These are phyloP conservation scores for Clarireedia sp. DNA, from an alignment of 2,329 filamentous ascomycete species.

Conservation along the genomic window DNA sequence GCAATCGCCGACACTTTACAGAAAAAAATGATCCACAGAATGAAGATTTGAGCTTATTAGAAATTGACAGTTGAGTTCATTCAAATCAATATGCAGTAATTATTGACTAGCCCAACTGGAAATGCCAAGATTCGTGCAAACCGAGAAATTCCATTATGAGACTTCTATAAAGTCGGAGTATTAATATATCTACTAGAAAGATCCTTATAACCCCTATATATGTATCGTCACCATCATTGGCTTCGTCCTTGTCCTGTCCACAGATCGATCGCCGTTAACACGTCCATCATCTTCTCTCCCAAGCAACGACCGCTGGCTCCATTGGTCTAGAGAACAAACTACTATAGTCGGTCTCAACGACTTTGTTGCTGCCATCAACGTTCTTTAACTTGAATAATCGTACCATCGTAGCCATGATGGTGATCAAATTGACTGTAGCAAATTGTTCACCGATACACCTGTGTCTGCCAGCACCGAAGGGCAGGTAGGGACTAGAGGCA, in stretches of 20 bases:
- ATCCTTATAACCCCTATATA: conserved; percentile 14
- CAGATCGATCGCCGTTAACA: neutral
- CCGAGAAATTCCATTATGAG: too few relatives aligned
- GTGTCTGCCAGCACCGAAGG: conserved; percentile 88
- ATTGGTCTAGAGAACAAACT: conserved; percentile 68
- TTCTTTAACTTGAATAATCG: conserved; percentile 75
- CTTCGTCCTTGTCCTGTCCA: neutral
- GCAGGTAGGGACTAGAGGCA: conserved; percentile 79
- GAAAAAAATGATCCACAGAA: too few relatives aligned
- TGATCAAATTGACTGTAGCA: conserved; percentile 84
- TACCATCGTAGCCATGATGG: conserved; percentile 71
- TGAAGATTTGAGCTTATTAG: too few relatives aligned
- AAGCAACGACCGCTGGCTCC: conserved; percentile 63
- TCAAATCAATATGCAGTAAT: too few relatives aligned
- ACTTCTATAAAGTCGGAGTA: neutral
- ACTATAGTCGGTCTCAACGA: conserved; percentile 61
- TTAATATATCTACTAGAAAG: neutral
- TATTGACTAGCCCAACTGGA: too few relatives aligned
- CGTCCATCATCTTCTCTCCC: conserved; percentile 55
- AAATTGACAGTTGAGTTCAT: too few relatives aligned
- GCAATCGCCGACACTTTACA: too few relatives aligned
- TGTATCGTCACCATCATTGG: conserved; percentile 10
- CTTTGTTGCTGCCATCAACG: conserved; percentile 57
- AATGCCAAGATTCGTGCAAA: too few relatives aligned
- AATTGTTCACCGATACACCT: conserved; percentile 96